A percentile compares a stretch with the other conserved stretches of the same genome.
These are phyloP conservation scores for Beta macrorhiza DNA, from an alignment of 179 eudicot genomes.

Conservation along the genomic window DNA sequence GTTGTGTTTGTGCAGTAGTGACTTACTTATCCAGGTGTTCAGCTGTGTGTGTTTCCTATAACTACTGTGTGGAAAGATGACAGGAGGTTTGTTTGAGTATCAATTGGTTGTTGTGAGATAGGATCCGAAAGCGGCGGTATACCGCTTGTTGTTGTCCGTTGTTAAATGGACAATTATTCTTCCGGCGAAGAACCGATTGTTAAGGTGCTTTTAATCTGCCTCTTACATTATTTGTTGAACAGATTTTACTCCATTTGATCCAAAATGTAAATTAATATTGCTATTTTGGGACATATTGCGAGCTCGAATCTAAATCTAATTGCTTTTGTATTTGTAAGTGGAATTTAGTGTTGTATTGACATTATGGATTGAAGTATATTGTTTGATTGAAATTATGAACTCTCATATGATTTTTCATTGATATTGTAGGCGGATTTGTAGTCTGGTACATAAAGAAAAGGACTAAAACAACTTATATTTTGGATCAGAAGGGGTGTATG, in stretches of 20 bases:
- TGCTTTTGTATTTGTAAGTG: not conserved
- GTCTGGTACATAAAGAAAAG: not conserved
- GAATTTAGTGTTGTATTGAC: not conserved
- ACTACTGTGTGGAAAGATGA: slow-evolving; percentile 30
- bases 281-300: not conserved
- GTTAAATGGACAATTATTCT: slow-evolving; percentile 71
- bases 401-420: not conserved
- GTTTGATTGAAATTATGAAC: not conserved
- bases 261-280: not conserved
- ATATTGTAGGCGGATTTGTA: not conserved
- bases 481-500: not conserved
- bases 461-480: not conserved
- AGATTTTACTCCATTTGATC: not conserved
- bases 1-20: slow-evolving; percentile 55
- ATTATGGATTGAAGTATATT: not conserved
- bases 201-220: slow-evolving; percentile 47
- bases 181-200: slow-evolving; percentile 78
- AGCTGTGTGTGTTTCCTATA: slow-evolving; percentile 24
- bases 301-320: not conserved
- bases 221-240: not conserved
- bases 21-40: slow-evolving; percentile 35
- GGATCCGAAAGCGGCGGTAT: slow-evolving; percentile 43
- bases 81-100: slow-evolving; percentile 34
- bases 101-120: slow-evolving; percentile 34
- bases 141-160: slow-evolving; percentile 31